Percentiles rank a stretch among this genome's conserved stretches.
These are phyloP conservation scores for Trichoderma brevicompactum DNA, from an alignment of 2,329 filamentous ascomycete species.

Conservation along the genomic window DNA sequence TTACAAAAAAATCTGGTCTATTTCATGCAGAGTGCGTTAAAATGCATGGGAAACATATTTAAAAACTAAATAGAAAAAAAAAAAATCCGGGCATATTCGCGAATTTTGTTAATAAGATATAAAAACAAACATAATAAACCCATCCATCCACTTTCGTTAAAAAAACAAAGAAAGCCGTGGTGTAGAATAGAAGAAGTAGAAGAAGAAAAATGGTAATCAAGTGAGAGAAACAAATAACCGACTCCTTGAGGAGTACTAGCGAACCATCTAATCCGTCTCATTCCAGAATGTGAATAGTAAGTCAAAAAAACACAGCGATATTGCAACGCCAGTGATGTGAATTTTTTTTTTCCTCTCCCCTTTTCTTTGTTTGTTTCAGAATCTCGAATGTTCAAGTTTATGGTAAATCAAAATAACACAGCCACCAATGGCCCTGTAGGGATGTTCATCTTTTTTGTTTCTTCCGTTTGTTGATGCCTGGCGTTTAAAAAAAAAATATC, in stretches of 20 bases:
- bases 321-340: background rate
- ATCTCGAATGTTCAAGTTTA: slow-evolving; percentile 6
- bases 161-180: background rate
- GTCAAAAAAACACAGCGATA: slow-evolving; percentile 11
- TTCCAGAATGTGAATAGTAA: slow-evolving; percentile 20
- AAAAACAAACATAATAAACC: background rate
- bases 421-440: slow-evolving; percentile 2
- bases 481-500: slow-evolving; percentile 8
- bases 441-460: background rate
- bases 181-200: background rate
- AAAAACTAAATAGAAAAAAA: background rate
- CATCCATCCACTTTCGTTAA: background rate
- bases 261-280: slow-evolving; percentile 32
- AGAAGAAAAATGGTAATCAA: background rate
- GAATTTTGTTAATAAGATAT: background rate
- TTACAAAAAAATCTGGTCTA: slow-evolving; percentile 7
- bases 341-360: background rate
- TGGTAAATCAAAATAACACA: slow-evolving; percentile 13
- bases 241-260: slow-evolving; percentile 32
- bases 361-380: background rate
- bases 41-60: background rate
- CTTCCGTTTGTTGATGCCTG: slow-evolving; percentile 6
- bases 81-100: background rate
- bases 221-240: slow-evolving; percentile 12
- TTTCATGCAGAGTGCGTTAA: background rate